Evolutionary conservation across 1,284 basidiomycete species (phyloP).

Genomic region (Ganoderma boninense): DNA sequence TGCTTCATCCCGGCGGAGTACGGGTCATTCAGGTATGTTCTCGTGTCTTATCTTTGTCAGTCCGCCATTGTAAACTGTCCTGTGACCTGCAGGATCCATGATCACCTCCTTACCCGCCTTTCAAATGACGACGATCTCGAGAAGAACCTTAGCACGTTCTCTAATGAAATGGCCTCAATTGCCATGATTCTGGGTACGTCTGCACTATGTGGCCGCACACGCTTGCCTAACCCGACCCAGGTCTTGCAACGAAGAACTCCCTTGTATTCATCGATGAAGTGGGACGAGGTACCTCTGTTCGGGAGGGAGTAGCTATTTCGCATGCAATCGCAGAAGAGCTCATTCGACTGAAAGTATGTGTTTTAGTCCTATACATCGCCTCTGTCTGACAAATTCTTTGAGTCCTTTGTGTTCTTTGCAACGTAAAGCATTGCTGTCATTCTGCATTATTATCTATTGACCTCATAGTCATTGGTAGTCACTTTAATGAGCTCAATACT

Average conservation of each 20-base stretch:
- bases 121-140: conserved; percentile 95
- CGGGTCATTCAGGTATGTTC: conserved; percentile 75
- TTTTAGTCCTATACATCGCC: conserved; percentile 16
- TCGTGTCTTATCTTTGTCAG: background rate
- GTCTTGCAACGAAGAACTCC: conserved; percentile 76
- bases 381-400: background rate
- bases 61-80: background rate
- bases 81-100: conserved; percentile 66
- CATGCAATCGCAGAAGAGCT: conserved; percentile 93
- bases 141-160: conserved; percentile 90
- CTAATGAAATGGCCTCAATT: conserved; percentile 89
- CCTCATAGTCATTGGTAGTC: conserved; percentile 49
- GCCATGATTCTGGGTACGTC: conserved; percentile 85
- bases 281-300: conserved; percentile 86
- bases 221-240: conserved; percentile 46
- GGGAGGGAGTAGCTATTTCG: conserved; percentile 89
- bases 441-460: background rate
- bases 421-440: conserved; percentile 59
- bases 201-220: too few relatives aligned
- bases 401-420: conserved; percentile 91
- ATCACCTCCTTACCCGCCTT: conserved; percentile 84
- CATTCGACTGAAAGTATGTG: conserved; percentile 72
- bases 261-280: conserved; percentile 93
- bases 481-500: conserved; percentile 74
- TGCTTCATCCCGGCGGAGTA: conserved; percentile 93